Evolutionary conservation across 1,284 basidiomycete genomes (phyloP), one percentile per base, ranked within the genome.

Genomic region (Farysia itapuensis): DNA sequence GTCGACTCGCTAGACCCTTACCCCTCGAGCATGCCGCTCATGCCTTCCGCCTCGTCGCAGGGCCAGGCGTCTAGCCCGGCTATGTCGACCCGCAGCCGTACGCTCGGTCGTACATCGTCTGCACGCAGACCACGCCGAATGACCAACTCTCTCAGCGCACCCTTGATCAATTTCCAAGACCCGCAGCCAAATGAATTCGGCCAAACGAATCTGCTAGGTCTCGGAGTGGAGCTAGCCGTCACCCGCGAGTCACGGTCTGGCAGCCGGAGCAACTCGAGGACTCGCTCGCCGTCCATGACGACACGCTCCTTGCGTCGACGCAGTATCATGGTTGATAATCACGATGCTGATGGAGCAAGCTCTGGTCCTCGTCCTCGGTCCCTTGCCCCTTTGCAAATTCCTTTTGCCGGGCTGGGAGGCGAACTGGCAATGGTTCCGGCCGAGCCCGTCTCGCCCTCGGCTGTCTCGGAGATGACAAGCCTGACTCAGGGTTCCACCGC

Each of bases 21-120:
- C n/a, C n/a, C n/a, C n/a, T n/a, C n/a, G 0, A 32, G 48, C 12
- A 45, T 45, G 2, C 42, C 49, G 5, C 41, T 44, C 5, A 53
- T 19, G 18, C 11, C 26, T 28, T 28, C 41, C 12, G 37, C 53
- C 14, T 48, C 23, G 16, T 38, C 37, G 21, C 48, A 43, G 6
- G n/a, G 43, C 37, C 44, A 47, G 34, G 35, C 44, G 14, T 39
- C 49, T 19, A 53, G 56, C 25, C 56, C 45, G 11, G 56, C 56
- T 49, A 59, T 59, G 56, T 59, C 56, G 30, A 59, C 56, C 8
- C 45, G 56, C 21, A 59, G 56, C 29, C 56, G 56, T 5, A 59
- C 56, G 16, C 35, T 52, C 9, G 45, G 47, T 11, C 45, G 49
- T 12, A 39, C 49, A 4, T 39, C 39, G 32, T 49, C 56, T 8